Evolutionary conservation across 2,329 filamentous ascomycete genomes (phyloP).

Genomic region (Colletotrichum sp.): DNA sequence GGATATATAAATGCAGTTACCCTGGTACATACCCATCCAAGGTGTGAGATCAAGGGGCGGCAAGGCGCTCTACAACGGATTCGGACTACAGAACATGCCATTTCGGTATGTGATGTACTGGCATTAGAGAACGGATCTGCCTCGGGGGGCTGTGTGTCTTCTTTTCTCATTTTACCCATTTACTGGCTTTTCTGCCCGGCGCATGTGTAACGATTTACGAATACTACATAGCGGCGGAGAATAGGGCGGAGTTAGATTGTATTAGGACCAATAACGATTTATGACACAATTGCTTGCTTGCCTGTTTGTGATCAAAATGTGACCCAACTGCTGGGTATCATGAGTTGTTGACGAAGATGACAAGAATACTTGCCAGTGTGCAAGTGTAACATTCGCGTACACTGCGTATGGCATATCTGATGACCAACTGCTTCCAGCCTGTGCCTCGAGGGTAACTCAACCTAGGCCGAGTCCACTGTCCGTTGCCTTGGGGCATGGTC

Average conservation of each 20-base stretch:
- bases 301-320: not conserved
- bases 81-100: constrained; percentile 13
- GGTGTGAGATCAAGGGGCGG: not conserved
- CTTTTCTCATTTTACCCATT: not conserved
- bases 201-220: constrained; percentile 22
- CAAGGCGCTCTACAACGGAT: not conserved
- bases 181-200: constrained; percentile 3
- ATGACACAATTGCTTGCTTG: not conserved
- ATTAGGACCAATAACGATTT: constrained; percentile 19
- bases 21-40: not conserved
- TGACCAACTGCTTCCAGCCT: not conserved
- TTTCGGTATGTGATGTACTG: not conserved
- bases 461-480: not conserved
- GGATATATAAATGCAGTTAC: not conserved
- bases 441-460: not conserved
- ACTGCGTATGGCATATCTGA: not conserved
- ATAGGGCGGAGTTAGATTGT: constrained; percentile 16
- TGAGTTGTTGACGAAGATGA: not conserved
- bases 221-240: constrained; percentile 18
- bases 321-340: not conserved
- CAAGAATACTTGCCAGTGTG: not conserved
- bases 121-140: constrained; percentile 14
- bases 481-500: too few species aligned
- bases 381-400: accelerated
- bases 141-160: not conserved